Conservation (phyloP, 208 protist species). For the Crithidia brevicula region DNA sequence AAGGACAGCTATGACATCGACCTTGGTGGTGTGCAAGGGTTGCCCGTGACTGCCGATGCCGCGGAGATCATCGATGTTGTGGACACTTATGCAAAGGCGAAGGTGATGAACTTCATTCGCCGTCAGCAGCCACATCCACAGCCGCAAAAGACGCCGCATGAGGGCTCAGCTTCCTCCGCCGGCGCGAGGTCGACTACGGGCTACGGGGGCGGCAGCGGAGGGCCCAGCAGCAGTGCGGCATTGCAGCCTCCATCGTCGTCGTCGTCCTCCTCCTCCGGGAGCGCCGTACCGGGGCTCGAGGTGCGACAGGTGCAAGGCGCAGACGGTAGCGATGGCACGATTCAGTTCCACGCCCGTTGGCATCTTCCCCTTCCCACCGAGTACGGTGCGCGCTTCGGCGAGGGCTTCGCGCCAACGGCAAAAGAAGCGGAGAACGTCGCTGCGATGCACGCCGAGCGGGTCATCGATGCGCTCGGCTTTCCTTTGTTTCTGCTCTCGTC, state of each 20-base stretch:
- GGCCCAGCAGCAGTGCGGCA: too few relatives aligned
- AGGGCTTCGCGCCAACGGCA: slow-evolving; percentile 70
- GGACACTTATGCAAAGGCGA: slow-evolving; percentile 74
- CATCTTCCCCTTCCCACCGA: slow-evolving; percentile 64
- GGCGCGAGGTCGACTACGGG: too few relatives aligned
- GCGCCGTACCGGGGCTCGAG: slow-evolving; percentile 24
- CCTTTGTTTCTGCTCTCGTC: slow-evolving; percentile 80
- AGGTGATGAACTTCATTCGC: slow-evolving; percentile 74
- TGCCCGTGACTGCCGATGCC: not conserved
- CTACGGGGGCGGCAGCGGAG: too few relatives aligned
- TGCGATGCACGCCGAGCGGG: slow-evolving; percentile 86
- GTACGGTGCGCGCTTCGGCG: slow-evolving; percentile 76
- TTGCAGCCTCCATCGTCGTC: too few relatives aligned
- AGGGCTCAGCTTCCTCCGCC: not conserved
- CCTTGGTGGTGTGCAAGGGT: too few relatives aligned
- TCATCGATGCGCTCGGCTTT: slow-evolving; percentile 82
- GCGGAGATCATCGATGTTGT: slow-evolving; percentile 52
- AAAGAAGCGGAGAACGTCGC: slow-evolving; percentile 83
- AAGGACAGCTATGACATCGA: too few relatives aligned
- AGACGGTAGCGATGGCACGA: not conserved
- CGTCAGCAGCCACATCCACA: slow-evolving; percentile 19
- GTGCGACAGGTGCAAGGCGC: slow-evolving; percentile 64
- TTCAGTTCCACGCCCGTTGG: slow-evolving; percentile 66
- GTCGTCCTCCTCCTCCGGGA: slow-evolving; percentile 1
- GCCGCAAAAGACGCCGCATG: not conserved